These are phyloP conservation scores for Rhizodiscina lignyota DNA, from an alignment of 495 filamentous ascomycete genomes.

Conservation along the genomic window DNA sequence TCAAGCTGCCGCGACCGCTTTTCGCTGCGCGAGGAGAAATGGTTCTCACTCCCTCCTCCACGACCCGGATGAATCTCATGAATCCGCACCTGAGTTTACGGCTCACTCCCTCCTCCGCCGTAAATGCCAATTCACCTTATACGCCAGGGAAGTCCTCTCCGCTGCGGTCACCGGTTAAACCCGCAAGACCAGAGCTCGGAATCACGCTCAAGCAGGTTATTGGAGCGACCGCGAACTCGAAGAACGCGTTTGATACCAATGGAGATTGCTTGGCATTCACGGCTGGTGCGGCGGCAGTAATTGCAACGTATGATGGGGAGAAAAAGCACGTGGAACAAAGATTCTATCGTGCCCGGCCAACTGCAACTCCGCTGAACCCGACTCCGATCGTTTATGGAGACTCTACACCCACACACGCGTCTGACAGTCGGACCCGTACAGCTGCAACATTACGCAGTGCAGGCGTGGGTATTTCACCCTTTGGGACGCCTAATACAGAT, in stretches of 20 bases:
- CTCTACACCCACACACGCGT: constrained; percentile 42
- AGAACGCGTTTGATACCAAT: constrained; percentile 73
- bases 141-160: neutral
- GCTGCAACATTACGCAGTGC: constrained; percentile 39
- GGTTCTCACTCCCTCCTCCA: no score
- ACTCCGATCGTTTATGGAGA: constrained; percentile 32
- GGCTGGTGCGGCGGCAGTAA: constrained; percentile 82
- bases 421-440: constrained; percentile 43
- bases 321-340: constrained; percentile 51
- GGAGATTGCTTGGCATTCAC: constrained; percentile 67
- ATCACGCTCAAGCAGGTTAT: constrained; percentile 70
- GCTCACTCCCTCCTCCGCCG: neutral
- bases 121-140: neutral
- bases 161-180: neutral
- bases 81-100: neutral
- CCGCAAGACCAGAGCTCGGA: constrained; percentile 26
- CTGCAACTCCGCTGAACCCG: constrained; percentile 48
- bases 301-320: constrained; percentile 56
- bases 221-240: constrained; percentile 69
- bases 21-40: no score
- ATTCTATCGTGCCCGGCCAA: constrained; percentile 79
- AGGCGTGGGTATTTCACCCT: constrained; percentile 16
- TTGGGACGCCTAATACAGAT: constrained; percentile 27
- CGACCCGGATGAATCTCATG: no score
- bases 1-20: no score